Base-by-base conservation (phyloP, 2,329 filamentous ascomycete species). In the Hymenoscyphus occultus region DNA sequence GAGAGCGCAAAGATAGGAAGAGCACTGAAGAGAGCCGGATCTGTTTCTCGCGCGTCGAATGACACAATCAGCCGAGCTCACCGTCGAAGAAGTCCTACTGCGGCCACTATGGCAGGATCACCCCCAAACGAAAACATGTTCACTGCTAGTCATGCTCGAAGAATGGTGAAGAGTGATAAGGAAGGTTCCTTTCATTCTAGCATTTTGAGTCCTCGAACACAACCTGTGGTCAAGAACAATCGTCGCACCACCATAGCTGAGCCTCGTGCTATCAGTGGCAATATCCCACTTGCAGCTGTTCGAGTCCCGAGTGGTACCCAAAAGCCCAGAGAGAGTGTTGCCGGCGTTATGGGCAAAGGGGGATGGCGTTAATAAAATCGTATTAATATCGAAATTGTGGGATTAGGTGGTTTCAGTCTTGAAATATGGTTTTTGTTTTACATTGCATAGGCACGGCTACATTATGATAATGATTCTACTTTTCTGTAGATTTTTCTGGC, bases 151-250 rank as follows among this genome's bases (percentile, higher is more conserved):
- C 87, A 89, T 67, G 87, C 88, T 32, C 81, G 88, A 56, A 81
- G 88, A 14, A 89, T 90, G 85, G 84, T 87, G 48, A 86, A 84
- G 73, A 83, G 80, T 59, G 83, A 87, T 39, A 85, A 84, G 69
- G 84, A 85, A 54, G 79, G 80, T 59, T 82, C 84, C 19, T 80
- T 79, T 71, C 83, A 83, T 66, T 77, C 78, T 48, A 84, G 81
- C 64, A 86, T 90, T 14, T 77, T 90, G 60, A 87, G 85, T 69
- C 88, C 88, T 35, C 80, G 86, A 40, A 82, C 81, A 35, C 79
- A 84, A 19, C 83, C 86, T 1, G 81, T 89, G 35, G 80, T 83
- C 71, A 90, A 89, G 74, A 69, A 67, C 54, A 67, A 64, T n/a
- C 69, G 75, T 19, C 67, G 74, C 2, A 74, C 72, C 5, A 76